Base-by-base conservation (phyloP, 345 rosid species). In the Sonneratia alba region DNA sequence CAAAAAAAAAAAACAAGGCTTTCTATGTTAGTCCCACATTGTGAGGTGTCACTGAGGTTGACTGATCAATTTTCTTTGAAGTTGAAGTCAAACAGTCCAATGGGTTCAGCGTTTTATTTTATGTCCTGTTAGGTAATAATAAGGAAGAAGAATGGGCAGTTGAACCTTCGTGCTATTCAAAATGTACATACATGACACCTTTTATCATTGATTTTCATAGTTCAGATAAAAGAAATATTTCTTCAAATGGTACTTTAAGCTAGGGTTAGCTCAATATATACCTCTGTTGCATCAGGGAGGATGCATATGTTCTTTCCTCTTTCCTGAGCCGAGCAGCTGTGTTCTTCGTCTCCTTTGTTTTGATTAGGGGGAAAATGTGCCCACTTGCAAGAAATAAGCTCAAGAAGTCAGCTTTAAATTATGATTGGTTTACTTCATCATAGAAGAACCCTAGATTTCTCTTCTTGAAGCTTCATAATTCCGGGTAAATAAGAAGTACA, bases 281-380 rank as follows among this genome's bases (percentile, higher is more conserved):
- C 76, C 76, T 74, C 72, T 63, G 76, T 65, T 42, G 64, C 78
- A 70, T 80, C 80, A 40, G 80, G 70, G 67, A 67, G 76, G 67
- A 67, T 77, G 74, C 79, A 75, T 21, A 65, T 63, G 4, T 55
- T 73, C 43, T 72, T 78, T 55, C 76, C 86, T 38, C 74, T 78
- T 70, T 81, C 81, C 66, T 77, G 81, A 22, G 72, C 79, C 68
- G 67, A 73, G 71, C 75, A n/a, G 53, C 32, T 45, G 34, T 68
- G 36, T 69, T 74, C 86, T 78, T 79, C 87, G 57, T 72, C 87
- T 78, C 79, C 87, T 75, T 77, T 82, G 81, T 71, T 79, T 66
- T 84, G 87, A 71, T 79, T 75, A 66, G 86, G 88, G 66, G 99
- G 99, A 70, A 86, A 90, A 73, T 88, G 87, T 6, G 98, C 99